Conservation (phyloP, 192 early-diverging fungal species). For the Backusella luteola region DNA sequence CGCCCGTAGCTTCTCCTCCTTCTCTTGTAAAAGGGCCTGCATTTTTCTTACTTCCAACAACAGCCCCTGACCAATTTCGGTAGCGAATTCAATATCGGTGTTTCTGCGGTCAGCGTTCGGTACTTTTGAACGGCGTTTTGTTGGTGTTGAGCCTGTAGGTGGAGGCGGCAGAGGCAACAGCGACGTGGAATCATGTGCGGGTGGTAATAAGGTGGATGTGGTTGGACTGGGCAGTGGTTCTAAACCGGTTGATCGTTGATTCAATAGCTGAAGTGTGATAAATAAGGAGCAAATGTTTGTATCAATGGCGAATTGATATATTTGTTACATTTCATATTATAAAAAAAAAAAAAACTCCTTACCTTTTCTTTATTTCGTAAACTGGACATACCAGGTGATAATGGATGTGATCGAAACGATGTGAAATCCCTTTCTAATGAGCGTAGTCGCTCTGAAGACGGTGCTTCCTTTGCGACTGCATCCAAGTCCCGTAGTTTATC, state of each 20-base stretch:
- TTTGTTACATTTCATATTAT: not conserved
- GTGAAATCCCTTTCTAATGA: conserved; percentile 29
- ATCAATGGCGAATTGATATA: not conserved
- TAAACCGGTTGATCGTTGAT: conserved; percentile 12
- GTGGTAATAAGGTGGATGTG: conserved; percentile 16
- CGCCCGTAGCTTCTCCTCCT: conserved; percentile 37
- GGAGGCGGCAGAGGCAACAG: conserved; percentile 25
- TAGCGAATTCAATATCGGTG: conserved; percentile 47
- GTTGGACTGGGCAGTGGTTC: conserved; percentile 35
- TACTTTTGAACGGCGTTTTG: conserved; percentile 37
- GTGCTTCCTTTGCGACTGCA: not conserved
- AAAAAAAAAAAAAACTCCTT: not conserved
- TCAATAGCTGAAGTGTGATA: conserved; percentile 10
- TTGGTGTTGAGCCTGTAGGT: conserved; percentile 28
- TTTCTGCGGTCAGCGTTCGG: conserved; percentile 36
- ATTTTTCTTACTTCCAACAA: conserved; percentile 44
- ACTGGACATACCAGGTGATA: conserved; percentile 18
- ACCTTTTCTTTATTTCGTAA: conserved; percentile 29
- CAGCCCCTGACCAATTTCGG: conserved; percentile 46
- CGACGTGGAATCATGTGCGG: conserved; percentile 14
- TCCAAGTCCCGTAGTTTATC: conserved; percentile 23
- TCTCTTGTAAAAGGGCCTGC: conserved; percentile 43
- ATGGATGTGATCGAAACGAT: conserved; percentile 22
- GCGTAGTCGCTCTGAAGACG: conserved; percentile 19
- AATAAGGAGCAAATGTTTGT: not conserved